These are phyloP conservation scores for Aspergillus viridinutans DNA, from an alignment of 2,329 filamentous ascomycete species.

Conservation along the genomic window DNA sequence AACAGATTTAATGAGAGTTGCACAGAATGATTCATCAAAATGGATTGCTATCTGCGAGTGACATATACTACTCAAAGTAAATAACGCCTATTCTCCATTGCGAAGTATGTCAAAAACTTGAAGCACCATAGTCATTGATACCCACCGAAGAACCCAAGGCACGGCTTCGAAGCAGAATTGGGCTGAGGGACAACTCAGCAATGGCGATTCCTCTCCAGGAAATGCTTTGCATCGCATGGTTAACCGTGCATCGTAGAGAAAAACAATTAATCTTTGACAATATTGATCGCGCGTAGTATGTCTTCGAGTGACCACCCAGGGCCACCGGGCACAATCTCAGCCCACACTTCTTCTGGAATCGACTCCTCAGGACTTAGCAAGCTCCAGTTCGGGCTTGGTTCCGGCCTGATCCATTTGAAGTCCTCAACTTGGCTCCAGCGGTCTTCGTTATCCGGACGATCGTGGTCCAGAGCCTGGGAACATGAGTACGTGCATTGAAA, in stretches of 20 bases:
- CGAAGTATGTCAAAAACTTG: background rate
- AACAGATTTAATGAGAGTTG: background rate
- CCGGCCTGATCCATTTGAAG: constrained; percentile 92
- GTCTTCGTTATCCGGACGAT: constrained; percentile 47
- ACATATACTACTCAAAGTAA: background rate
- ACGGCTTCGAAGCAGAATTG: background rate
- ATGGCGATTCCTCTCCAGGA: background rate
- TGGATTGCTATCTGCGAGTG: background rate
- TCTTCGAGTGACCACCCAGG: constrained; percentile 60
- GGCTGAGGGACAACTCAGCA: background rate
- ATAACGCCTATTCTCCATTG: background rate
- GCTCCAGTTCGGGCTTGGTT: constrained; percentile 83
- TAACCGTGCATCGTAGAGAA: background rate
- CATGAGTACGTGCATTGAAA: constrained; percentile 2
- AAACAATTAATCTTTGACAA: constrained; percentile 6
- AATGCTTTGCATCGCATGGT: background rate
- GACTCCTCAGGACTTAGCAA: constrained; percentile 59
- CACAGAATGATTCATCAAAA: background rate
- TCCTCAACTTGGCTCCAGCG: constrained; percentile 91
- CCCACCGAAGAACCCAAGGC: background rate
- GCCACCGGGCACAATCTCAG: constrained; percentile 60
- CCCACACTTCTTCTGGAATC: constrained; percentile 64
- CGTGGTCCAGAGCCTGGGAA: constrained; percentile 27
- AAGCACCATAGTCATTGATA: background rate
- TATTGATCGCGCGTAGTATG: constrained; percentile 50